A percentile compares a stretch with the other conserved stretches of the same genome.
Evolutionary conservation across 495 filamentous ascomycete genomes (phyloP).

Genomic region (Gamarada debralockiae): DNA sequence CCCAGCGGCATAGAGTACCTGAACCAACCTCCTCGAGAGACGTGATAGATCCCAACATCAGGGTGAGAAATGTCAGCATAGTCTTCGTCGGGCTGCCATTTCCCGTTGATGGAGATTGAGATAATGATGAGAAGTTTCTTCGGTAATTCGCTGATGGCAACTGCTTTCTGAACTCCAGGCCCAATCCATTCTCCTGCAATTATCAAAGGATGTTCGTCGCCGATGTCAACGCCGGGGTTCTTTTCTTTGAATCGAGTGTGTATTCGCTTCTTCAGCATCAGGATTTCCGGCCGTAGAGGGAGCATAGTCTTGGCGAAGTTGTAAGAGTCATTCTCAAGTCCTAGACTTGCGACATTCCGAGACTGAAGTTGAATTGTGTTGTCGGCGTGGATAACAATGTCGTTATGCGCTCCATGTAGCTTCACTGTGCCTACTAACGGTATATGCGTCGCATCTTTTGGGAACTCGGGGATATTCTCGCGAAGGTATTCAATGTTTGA

Average conservation of each 20-base stretch:
- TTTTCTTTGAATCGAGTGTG: constrained; percentile 15
- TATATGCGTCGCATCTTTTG: neutral
- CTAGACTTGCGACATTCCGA: constrained; percentile 22
- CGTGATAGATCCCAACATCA: constrained; percentile 26
- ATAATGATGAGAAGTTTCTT: constrained; percentile 29
- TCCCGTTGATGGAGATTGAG: constrained; percentile 26
- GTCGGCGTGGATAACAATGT: constrained; percentile 27
- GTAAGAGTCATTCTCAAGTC: constrained; percentile 21
- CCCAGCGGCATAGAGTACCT: constrained; percentile 16
- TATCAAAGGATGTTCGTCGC: constrained; percentile 20
- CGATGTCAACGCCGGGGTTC: constrained; percentile 15
- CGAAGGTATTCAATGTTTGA: neutral
- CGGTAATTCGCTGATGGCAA: constrained; percentile 24
- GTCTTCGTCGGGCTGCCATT: constrained; percentile 23
- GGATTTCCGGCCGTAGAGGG: neutral
- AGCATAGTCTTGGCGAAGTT: constrained; percentile 17
- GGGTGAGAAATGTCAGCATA: constrained; percentile 26
- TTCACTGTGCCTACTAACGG: constrained; percentile 31
- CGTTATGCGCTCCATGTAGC: constrained; percentile 33
- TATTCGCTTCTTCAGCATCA: constrained; percentile 14
- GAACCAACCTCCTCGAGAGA: constrained; percentile 30
- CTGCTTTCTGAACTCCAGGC: constrained; percentile 29
- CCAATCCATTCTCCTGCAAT: constrained; percentile 36
- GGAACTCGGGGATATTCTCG: neutral
- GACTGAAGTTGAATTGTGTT: constrained; percentile 27